Evolutionary conservation across 2,329 filamentous ascomycete species (phyloP).

Genomic region (Aureobasidium sp.): DNA sequence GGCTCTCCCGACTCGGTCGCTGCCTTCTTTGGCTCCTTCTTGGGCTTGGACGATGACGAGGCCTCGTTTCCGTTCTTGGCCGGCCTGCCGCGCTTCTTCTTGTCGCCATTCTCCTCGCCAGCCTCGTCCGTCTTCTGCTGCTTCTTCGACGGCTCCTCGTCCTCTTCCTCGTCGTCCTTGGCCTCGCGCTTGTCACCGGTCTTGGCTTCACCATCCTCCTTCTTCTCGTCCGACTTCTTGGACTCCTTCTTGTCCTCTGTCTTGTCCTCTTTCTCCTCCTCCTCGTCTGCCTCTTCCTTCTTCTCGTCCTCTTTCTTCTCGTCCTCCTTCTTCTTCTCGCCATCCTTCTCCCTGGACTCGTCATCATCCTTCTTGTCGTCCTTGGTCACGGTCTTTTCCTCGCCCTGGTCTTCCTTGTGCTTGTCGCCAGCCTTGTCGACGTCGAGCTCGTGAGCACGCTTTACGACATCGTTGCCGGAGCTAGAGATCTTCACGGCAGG

Average conservation of each 20-base stretch:
- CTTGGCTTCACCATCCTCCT: conserved; percentile 23
- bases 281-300: conserved; percentile 18
- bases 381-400: conserved; percentile 21
- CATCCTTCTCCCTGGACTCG: conserved; percentile 19
- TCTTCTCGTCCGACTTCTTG: conserved; percentile 21
- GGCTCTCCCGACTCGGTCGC: conserved; percentile 44
- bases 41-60: conserved; percentile 27
- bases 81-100: conserved; percentile 38
- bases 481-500: conserved; percentile 55
- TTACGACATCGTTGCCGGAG: conserved; percentile 58
- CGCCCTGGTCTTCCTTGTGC: conserved; percentile 29
- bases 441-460: conserved; percentile 54
- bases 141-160: conserved; percentile 25
- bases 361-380: conserved; percentile 18
- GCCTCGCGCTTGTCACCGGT: conserved; percentile 30
- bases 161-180: conserved; percentile 22
- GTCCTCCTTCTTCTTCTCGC: conserved; percentile 18
- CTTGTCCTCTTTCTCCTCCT: conserved; percentile 21
- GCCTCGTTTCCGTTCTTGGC: conserved; percentile 30
- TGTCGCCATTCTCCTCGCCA: conserved; percentile 31
- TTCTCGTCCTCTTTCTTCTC: conserved; percentile 22
- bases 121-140: conserved; percentile 22
- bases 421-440: conserved; percentile 44
- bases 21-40: conserved; percentile 43
- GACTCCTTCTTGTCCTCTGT: conserved; percentile 24